Evolutionary conservation across 2,329 filamentous ascomycete genomes (phyloP).

Genomic region (Trichoderma sp.): DNA sequence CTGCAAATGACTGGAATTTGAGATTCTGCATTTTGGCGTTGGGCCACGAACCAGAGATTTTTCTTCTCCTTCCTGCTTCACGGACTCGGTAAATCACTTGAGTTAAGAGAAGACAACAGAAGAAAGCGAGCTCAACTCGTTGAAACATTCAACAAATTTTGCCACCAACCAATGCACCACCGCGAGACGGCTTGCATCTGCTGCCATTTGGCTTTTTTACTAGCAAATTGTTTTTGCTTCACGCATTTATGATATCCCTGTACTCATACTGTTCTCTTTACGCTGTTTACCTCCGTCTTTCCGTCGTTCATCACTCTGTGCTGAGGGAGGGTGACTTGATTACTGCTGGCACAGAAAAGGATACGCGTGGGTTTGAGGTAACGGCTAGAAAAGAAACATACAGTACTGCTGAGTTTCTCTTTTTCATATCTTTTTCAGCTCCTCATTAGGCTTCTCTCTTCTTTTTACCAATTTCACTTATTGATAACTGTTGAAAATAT

Average conservation of each 20-base stretch:
- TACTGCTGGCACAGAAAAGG: neutral
- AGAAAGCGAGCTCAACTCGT: neutral
- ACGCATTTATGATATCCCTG: slow-evolving; percentile 26
- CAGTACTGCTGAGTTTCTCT: neutral
- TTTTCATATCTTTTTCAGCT: neutral
- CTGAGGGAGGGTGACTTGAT: neutral
- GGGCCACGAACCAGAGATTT: slow-evolving; percentile 19
- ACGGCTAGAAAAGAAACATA: neutral
- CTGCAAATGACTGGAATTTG: slow-evolving; percentile 3
- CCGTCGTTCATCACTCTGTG: neutral
- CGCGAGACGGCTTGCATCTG: slow-evolving; percentile 17
- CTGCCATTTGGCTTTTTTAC: slow-evolving; percentile 7
- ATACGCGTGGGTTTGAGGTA: neutral
- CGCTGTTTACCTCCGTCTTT: neutral
- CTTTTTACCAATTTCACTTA: neutral
- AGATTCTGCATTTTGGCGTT: slow-evolving; percentile 25
- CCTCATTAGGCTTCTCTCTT: slow-evolving; percentile 1
- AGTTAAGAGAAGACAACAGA: neutral
- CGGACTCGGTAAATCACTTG: neutral
- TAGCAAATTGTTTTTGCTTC: slow-evolving; percentile 10
- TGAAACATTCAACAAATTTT: neutral
- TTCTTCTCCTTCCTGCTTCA: neutral
- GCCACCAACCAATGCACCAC: neutral
- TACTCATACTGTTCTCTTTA: slow-evolving; percentile 3
- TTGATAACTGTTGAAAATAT: neutral